Conservation (phyloP, 768 basidiomycete species). For the Phylloporus arenicola region DNA sequence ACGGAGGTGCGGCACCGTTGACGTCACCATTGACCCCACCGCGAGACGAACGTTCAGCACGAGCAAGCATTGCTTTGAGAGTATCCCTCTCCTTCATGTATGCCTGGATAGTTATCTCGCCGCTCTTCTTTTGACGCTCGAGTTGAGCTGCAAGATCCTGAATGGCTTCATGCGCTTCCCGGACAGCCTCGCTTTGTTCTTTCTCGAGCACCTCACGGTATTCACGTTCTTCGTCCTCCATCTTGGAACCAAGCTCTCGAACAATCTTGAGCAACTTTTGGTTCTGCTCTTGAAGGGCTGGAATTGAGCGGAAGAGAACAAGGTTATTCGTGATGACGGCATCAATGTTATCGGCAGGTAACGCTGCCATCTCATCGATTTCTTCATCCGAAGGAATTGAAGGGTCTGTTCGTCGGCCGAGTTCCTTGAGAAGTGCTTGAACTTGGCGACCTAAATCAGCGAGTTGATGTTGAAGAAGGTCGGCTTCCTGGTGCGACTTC, state of each 20-base stretch:
- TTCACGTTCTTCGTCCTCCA: slow-evolving; percentile 82
- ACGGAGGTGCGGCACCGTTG: slow-evolving; percentile 19
- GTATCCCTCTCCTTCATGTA: slow-evolving; percentile 87
- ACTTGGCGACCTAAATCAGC: slow-evolving; percentile 83
- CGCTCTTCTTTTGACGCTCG: slow-evolving; percentile 68
- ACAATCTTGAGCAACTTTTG: slow-evolving; percentile 81
- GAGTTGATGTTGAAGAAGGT: slow-evolving; percentile 68
- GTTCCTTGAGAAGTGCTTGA: slow-evolving; percentile 68
- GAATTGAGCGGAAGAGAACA: slow-evolving; percentile 78
- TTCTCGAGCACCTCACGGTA: slow-evolving; percentile 63
- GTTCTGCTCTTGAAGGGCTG: slow-evolving; percentile 85
- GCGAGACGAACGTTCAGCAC: slow-evolving; percentile 36
- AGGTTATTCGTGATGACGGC: slow-evolving; percentile 84
- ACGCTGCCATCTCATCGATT: slow-evolving; percentile 39
- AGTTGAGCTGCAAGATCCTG: slow-evolving; percentile 71
- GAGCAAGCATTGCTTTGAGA: slow-evolving; percentile 65
- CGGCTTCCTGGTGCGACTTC: slow-evolving; percentile 56
- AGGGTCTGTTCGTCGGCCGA: slow-evolving; percentile 80
- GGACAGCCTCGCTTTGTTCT: slow-evolving; percentile 75
- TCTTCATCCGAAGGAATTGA: slow-evolving; percentile 71
- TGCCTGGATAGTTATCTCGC: slow-evolving; percentile 67
- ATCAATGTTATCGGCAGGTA: slow-evolving; percentile 56
- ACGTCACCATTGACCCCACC: slow-evolving; percentile 30
- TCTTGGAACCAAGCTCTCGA: slow-evolving; percentile 73
- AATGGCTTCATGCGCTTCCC: slow-evolving; percentile 86